phyloP scores from a whole-genome alignment of 2,329 filamentous ascomycete species.

The Ophiostoma quercus region DNA sequence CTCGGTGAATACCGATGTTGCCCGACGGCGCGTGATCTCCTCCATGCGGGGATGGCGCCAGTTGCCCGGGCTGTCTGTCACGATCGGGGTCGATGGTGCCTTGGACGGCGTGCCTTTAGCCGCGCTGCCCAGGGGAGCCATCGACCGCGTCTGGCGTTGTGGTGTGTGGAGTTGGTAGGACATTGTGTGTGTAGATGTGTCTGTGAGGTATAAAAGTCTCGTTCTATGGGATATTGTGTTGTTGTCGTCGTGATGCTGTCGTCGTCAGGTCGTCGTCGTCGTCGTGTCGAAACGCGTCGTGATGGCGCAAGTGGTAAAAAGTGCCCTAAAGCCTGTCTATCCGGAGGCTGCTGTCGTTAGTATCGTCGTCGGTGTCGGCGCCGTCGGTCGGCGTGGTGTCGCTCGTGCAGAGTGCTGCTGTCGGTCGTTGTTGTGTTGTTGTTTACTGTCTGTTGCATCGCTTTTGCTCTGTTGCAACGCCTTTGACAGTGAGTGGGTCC shows the following conservation, averaged over 20 bases:
- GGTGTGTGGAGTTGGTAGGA: conserved; percentile 20
- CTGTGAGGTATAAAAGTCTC: background rate
- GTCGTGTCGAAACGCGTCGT: conserved; percentile 7
- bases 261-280: background rate
- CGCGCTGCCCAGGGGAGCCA: conserved; percentile 4
- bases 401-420: conserved; percentile 10
- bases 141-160: conserved; percentile 19
- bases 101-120: conserved; percentile 9
- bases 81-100: conserved; percentile 27
- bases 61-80: conserved; percentile 61
- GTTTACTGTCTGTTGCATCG: conserved; percentile 3
- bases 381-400: conserved; percentile 6
- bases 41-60: conserved; percentile 88
- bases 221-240: background rate
- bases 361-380: background rate
- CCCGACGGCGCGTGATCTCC: conserved; percentile 78
- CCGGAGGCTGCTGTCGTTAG: background rate
- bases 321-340: background rate
- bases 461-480: conserved; percentile 13
- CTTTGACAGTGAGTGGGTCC: background rate
- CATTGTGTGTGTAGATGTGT: background rate
- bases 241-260: background rate
- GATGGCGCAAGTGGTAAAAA: background rate
- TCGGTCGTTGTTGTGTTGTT: background rate
- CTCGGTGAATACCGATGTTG: conserved; percentile 71